Conservation (phyloP, 73 alveolate species). For the Paramecium caudatum region DNA sequence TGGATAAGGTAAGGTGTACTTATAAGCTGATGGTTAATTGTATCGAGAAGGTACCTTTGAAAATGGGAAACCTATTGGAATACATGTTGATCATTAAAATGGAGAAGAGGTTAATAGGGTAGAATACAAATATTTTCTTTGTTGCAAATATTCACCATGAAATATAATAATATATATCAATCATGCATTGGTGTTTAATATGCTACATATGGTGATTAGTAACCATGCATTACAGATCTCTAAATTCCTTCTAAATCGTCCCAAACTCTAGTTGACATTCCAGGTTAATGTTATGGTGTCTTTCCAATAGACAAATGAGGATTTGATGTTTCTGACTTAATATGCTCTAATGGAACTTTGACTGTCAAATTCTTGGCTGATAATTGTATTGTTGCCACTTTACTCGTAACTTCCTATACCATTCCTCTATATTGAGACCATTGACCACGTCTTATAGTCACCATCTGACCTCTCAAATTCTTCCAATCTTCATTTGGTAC, state of each 20-base stretch:
- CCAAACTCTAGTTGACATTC: constrained; percentile 64
- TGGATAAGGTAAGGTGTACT: too few relatives aligned
- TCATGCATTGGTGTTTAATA: constrained; percentile 20
- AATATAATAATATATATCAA: too few relatives aligned
- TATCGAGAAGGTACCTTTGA: too few relatives aligned
- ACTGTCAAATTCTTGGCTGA: constrained; percentile 43
- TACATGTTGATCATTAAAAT: too few relatives aligned
- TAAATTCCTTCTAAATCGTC: constrained; percentile 46
- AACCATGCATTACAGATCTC: constrained; percentile 36
- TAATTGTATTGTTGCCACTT: neutral
- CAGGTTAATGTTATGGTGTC: constrained; percentile 57
- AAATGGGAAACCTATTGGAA: too few relatives aligned
- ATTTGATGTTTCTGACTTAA: neutral
- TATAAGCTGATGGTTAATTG: too few relatives aligned
- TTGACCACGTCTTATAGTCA: constrained; percentile 12
- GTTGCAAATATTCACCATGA: too few relatives aligned
- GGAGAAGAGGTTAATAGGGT: too few relatives aligned
- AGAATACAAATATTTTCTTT: too few relatives aligned
- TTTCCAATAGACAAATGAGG: constrained; percentile 31
- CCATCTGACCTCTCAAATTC: neutral
- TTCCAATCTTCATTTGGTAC: constrained; percentile 23
- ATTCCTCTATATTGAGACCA: constrained; percentile 49
- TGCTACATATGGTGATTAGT: constrained; percentile 46
- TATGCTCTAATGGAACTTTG: constrained; percentile 29
- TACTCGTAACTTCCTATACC: neutral